A percentile compares a stretch with the other conserved stretches of the same genome.
Conservation (phyloP, 2,329 filamentous ascomycete species). For the Colletotrichum cereale region DNA sequence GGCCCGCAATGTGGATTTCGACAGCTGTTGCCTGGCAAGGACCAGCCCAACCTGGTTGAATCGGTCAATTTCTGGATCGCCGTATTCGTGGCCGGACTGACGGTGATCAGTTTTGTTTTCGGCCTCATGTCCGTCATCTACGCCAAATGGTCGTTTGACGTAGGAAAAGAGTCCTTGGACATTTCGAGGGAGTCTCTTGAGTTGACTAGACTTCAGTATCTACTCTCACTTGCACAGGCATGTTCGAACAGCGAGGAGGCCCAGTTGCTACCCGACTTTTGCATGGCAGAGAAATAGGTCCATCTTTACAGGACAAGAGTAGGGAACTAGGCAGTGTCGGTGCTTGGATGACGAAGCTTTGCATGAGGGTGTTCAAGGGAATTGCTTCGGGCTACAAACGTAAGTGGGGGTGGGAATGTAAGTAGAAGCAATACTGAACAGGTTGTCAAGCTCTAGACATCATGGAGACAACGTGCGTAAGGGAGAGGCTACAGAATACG, state of each 20-base stretch:
- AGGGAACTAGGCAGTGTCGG: no score
- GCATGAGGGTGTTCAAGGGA: no score
- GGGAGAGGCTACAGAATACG: no score
- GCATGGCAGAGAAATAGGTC: not conserved
- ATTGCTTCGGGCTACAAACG: no score
- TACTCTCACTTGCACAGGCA: not conserved
- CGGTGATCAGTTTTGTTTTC: constrained; percentile 11
- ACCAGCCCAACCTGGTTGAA: not conserved
- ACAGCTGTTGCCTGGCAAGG: not conserved
- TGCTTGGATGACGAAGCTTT: no score
- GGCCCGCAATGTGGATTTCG: not conserved
- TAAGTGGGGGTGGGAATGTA: no score
- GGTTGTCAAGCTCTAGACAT: no score
- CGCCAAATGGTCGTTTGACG: constrained; percentile 1
- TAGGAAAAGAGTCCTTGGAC: not conserved
- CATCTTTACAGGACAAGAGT: no score
- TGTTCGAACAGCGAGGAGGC: not conserved
- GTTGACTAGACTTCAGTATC: constrained; percentile 7
- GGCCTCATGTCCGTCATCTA: not conserved
- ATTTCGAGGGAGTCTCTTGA: not conserved
- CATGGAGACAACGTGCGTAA: no score
- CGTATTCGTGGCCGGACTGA: not conserved
- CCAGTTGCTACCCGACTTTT: not conserved
- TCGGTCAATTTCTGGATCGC: constrained; percentile 25
- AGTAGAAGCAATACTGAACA: no score